Percentiles rank a stretch among this genome's conserved stretches.
These are phyloP conservation scores for Auriculariales sp. DNA, from an alignment of 768 basidiomycete species.

Conservation along the genomic window DNA sequence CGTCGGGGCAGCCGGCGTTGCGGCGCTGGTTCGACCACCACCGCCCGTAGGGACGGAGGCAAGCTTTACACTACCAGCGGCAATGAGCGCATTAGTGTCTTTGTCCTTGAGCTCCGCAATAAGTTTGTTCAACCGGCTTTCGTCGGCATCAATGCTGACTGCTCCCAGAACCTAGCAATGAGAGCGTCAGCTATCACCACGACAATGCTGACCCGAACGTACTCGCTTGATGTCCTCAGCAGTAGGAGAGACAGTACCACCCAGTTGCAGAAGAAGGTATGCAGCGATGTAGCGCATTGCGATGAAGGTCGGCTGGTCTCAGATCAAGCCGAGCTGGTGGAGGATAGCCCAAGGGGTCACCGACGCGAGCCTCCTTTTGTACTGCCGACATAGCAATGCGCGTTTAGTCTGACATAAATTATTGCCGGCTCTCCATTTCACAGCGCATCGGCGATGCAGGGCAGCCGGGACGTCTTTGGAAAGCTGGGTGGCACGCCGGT, in stretches of 20 bases:
- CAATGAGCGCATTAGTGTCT: conserved; percentile 80
- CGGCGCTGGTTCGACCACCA: conserved; percentile 33
- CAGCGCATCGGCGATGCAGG: no score
- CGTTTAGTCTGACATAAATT: no score
- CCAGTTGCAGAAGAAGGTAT: conserved; percentile 91
- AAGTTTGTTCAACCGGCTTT: conserved; percentile 64
- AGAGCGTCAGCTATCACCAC: no score
- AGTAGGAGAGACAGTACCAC: conserved; percentile 79
- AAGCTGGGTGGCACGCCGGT: no score
- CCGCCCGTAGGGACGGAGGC: conserved; percentile 62
- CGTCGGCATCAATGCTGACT: conserved; percentile 83
- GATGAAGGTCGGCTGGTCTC: no score
- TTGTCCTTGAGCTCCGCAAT: conserved; percentile 87
- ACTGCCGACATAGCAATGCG: no score
- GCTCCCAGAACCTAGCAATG: conserved; percentile 68
- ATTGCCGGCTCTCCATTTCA: no score
- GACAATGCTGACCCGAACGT: no score
- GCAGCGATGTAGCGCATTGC: conserved; percentile 90
- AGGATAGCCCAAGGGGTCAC: no score
- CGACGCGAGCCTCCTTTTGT: no score
- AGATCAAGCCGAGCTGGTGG: no score
- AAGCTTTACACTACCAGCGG: conserved; percentile 84
- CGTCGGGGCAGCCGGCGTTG: conserved; percentile 37
- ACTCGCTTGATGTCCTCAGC: conserved; percentile 77
- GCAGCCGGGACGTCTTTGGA: no score